Evolutionary conservation across 352 stramenopile species (phyloP), one percentile per base, ranked within the genome.

Genomic region (Globisporangium megalacanthum): DNA sequence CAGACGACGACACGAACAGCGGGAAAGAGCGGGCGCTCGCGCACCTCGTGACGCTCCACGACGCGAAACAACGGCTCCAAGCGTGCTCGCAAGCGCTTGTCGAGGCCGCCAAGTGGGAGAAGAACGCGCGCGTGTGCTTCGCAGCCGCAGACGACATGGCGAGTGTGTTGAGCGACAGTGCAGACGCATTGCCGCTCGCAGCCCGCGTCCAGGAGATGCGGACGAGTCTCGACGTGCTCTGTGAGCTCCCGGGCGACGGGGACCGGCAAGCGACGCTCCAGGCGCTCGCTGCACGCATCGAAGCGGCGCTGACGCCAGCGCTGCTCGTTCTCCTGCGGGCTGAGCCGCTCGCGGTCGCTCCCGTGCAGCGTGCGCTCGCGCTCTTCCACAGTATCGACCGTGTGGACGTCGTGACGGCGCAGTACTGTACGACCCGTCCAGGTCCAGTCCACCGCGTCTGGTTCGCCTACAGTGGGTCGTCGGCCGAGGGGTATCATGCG

Each of bases 31-130:
- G 64, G 13, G 81, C 81, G 51, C 68, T 88, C 51, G 61, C 71
- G 52, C 66, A 84, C 10, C 65, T 89, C n/a, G 70, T 83, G 54
- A 75, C 67, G 55, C 75, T 92, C 36, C 77, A 92, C 63, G 77
- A 88, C 42, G 72, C 81, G 55, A 89, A 89, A 50, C 56, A 78
- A 56, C 72, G 76, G 31, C 65, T 92, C 10, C 65, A 84, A 45
- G 68, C 73, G 45, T 92, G 81, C 58, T 83, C 77, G 6, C 73
- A 83, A 62, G 68, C 75, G 56, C 75, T 92, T n/a, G 69, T 86
- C 5, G 77, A 92, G 60, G 79, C 81, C 22, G 73, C 77, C 19
- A 68, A 68, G 31, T 92, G 81, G 81, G 75, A 73, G 35, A 75
- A 73, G 61, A 86, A 89, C 58, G 79, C 86, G 14, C 76, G 78